These are phyloP conservation scores for Picochlorum sp. DNA, from an alignment of 139 green algal genomes.

Conservation along the genomic window DNA sequence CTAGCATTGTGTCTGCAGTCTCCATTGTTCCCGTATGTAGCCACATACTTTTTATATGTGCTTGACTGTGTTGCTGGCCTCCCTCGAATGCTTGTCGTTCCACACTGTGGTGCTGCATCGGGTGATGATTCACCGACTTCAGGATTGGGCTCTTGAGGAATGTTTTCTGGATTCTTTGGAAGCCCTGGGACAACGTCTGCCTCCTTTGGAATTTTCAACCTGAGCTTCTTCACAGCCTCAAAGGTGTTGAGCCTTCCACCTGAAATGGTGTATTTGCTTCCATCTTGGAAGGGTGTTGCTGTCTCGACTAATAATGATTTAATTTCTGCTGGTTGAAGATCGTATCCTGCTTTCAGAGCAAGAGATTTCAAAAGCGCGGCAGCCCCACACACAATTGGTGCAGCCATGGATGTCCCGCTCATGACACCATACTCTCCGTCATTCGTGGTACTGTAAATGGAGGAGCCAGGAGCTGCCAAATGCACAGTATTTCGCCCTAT, in stretches of 20 bases:
- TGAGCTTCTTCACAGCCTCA: not conserved
- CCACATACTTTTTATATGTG: not conserved
- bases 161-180: not conserved
- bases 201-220: no score
- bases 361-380: conserved; percentile 50
- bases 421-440: conserved; percentile 23
- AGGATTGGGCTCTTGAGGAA: not conserved
- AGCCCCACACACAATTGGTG: conserved; percentile 50
- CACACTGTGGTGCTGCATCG: conserved; percentile 10
- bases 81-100: conserved; percentile 10
- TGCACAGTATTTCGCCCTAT: conserved; percentile 20
- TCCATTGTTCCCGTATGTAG: conserved; percentile 17
- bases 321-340: conserved; percentile 12
- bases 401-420: conserved; percentile 85
- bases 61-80: conserved; percentile 15
- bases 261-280: not conserved
- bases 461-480: conserved; percentile 23
- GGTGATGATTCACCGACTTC: not conserved
- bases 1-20: conserved; percentile 10
- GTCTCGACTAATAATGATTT: not conserved
- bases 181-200: no score
- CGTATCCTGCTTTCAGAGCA: not conserved
- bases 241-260: conserved; percentile 10
- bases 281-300: not conserved
- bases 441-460: conserved; percentile 19